Conservation (phyloP, 2,329 filamentous ascomycete species). For the Fusarium algeriense region DNA sequence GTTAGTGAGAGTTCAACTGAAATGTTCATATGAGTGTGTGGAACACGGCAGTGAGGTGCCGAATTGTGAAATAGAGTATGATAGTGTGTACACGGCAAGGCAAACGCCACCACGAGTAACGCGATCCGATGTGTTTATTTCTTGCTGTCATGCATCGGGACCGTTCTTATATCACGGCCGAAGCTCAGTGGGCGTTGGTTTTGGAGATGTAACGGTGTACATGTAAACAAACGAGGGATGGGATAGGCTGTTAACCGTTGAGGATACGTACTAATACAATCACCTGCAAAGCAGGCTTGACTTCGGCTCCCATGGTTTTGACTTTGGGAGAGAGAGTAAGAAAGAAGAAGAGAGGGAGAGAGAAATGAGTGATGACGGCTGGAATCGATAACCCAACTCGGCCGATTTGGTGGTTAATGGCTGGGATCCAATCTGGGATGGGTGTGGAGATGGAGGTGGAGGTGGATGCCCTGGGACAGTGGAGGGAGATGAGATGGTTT, state of each 20-base stretch:
- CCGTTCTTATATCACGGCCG: constrained; percentile 5
- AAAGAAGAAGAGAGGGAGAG: constrained; percentile 4
- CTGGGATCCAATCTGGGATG: constrained; percentile 6
- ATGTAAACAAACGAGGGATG: constrained; percentile 25
- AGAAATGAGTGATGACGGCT: constrained; percentile 15
- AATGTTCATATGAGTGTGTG: neutral
- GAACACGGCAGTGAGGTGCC: constrained; percentile 13
- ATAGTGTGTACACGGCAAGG: neutral
- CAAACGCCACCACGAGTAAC: constrained; percentile 16
- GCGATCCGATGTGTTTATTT: constrained; percentile 14
- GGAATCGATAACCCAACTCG: neutral
- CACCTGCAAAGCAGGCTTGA: constrained; percentile 73
- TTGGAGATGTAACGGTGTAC: constrained; percentile 9
- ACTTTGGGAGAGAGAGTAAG: neutral
- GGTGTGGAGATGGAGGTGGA: constrained; percentile 7
- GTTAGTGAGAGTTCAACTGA: constrained; percentile 20
- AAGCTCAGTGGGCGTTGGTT: neutral
- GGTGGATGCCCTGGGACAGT: constrained; percentile 4
- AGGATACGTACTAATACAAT: constrained; percentile 76
- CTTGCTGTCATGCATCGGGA: constrained; percentile 2
- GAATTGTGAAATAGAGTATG: neutral
- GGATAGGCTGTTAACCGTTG: constrained; percentile 1
- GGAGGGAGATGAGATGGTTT: constrained; percentile 1
- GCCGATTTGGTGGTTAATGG: constrained; percentile 9
- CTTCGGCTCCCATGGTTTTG: constrained; percentile 43